These are phyloP conservation scores for Adenanthera pavonina DNA, from an alignment of 306 rosid genomes.

Conservation along the genomic window DNA sequence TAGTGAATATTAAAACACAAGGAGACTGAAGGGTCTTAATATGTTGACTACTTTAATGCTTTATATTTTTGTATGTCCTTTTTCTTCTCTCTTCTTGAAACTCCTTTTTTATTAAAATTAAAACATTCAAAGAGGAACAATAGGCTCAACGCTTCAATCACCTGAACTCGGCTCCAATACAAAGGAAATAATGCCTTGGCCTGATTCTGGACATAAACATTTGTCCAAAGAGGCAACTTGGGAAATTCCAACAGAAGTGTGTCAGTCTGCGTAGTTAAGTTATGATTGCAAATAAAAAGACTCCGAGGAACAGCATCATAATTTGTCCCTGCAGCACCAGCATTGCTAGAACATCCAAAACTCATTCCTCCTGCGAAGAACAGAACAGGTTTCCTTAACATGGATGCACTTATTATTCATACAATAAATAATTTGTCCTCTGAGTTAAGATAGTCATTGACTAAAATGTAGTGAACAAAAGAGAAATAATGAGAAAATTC, in stretches of 20 bases:
- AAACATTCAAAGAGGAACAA: constrained; percentile 28
- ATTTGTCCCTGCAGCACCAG: constrained; percentile 97
- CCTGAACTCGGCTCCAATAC: constrained; percentile 99
- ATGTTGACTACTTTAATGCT: not conserved
- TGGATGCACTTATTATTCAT: constrained; percentile 23
- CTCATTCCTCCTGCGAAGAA: constrained; percentile 79
- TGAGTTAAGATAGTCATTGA: not conserved
- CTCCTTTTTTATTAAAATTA: not conserved
- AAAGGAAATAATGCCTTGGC: constrained; percentile 96
- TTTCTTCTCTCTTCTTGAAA: constrained; percentile 13
- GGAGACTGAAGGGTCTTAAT: not conserved
- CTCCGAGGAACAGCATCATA: constrained; percentile 95
- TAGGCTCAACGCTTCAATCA: constrained; percentile 47
- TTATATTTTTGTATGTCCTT: not conserved
- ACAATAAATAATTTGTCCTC: constrained; percentile 27
- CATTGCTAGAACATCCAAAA: constrained; percentile 83
- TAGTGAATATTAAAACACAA: not conserved
- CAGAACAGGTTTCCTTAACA: constrained; percentile 31
- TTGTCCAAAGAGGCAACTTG: constrained; percentile 93
- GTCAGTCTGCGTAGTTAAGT: constrained; percentile 85
- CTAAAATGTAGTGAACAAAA: constrained; percentile 16
- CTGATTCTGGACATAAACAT: constrained; percentile 81
- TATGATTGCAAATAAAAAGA: constrained; percentile 77
- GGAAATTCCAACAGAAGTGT: constrained; percentile 93
- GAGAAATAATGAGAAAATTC: constrained; percentile 23